phyloP scores from a whole-genome alignment of 129 eudicot species.

The Flaveria bidentis region DNA sequence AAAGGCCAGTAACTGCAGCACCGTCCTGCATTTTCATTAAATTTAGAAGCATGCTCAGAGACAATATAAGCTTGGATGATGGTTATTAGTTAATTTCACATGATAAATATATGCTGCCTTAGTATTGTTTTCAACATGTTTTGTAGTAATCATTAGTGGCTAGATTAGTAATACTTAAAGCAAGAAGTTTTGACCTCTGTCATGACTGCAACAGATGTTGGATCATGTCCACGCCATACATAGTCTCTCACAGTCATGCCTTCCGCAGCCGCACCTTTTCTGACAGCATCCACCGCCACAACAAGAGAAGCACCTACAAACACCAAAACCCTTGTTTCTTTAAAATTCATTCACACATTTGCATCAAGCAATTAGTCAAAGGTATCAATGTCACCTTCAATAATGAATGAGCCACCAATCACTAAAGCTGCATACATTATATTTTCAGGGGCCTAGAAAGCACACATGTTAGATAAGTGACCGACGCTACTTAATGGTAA shows the following conservation, averaged over 20 bases:
- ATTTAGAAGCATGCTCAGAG: constrained; percentile 17
- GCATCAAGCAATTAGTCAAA: constrained; percentile 12
- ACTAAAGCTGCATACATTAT: constrained; percentile 90
- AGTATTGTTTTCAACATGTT: constrained; percentile 18
- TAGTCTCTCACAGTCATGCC: constrained; percentile 92
- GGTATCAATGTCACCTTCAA: constrained; percentile 60
- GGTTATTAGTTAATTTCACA: neutral
- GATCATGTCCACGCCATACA: constrained; percentile 86
- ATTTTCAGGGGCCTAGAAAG: constrained; percentile 73
- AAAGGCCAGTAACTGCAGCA: constrained; percentile 96
- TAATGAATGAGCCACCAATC: constrained; percentile 86
- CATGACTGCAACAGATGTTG: constrained; percentile 52
- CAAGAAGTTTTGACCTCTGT: constrained; percentile 70
- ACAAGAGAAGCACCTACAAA: constrained; percentile 79
- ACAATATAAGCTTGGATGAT: constrained; percentile 12
- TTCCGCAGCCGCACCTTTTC: constrained; percentile 98
- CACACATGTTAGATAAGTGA: constrained; percentile 21
- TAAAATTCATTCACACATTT: constrained; percentile 8
- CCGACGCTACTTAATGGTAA: neutral
- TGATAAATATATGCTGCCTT: neutral
- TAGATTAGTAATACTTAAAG: constrained; percentile 10
- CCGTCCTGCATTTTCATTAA: constrained; percentile 67
- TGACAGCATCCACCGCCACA: constrained; percentile 93
- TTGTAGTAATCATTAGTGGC: constrained; percentile 4
- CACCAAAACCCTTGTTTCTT: constrained; percentile 11